phyloP scores from a whole-genome alignment of 805 yeast genomes.

The Dipodascopsis tothii region DNA sequence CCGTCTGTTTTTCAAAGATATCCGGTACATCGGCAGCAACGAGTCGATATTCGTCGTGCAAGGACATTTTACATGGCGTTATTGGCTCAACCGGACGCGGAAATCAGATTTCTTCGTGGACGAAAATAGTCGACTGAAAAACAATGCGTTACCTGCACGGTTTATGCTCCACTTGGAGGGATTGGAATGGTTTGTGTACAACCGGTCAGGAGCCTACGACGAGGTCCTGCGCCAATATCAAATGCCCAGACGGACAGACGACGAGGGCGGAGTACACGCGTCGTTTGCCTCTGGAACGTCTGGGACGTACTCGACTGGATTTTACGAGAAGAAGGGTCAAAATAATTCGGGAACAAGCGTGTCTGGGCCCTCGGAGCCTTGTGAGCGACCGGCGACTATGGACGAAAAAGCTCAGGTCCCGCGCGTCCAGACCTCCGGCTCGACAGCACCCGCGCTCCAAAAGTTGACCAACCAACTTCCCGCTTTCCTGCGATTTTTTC shows the following conservation, averaged over 20 bases:
- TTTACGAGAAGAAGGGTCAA: too few species aligned
- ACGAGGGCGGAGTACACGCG: too few species aligned
- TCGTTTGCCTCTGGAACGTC: not conserved
- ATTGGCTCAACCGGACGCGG: conserved; percentile 58
- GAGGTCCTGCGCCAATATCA: conserved; percentile 41
- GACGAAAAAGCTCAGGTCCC: not conserved
- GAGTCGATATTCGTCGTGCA: conserved; percentile 62
- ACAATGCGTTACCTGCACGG: conserved; percentile 48
- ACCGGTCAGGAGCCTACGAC: conserved; percentile 72
- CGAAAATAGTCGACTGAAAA: conserved; percentile 29
- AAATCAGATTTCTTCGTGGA: conserved; percentile 24
- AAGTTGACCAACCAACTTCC: conserved; percentile 8
- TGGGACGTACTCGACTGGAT: too few species aligned
- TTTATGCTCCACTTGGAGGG: conserved; percentile 61
- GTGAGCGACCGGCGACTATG: not conserved
- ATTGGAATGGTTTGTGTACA: conserved; percentile 73
- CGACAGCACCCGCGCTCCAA: too few species aligned
- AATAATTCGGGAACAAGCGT: too few species aligned
- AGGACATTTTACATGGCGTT: conserved; percentile 80
- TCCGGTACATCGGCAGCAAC: conserved; percentile 66
- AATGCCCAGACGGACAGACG: too few species aligned
- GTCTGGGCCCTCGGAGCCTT: too few species aligned
- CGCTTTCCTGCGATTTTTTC: conserved; percentile 38
- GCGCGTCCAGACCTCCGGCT: not conserved
- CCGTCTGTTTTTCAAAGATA: conserved; percentile 65